phyloP scores from a whole-genome alignment of 371 early-diverging fungal genomes.

The Mortierella sp. region DNA sequence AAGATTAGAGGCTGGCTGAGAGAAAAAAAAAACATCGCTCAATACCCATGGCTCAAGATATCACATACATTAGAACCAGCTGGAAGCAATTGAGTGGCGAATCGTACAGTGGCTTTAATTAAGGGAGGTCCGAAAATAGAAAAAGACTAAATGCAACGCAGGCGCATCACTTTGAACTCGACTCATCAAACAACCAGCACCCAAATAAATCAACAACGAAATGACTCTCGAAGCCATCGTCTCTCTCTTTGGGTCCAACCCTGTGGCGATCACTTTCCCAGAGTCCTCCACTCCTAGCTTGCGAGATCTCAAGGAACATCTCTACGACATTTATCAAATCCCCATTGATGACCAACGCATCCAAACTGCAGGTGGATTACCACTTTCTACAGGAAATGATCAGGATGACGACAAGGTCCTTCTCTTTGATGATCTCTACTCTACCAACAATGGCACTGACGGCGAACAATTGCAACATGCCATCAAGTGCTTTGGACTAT shows the following conservation, averaged over 20 bases:
- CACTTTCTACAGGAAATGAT: conserved; percentile 33
- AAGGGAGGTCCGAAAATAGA: no score
- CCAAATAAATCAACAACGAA: no score
- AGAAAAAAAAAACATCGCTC: no score
- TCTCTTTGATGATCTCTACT: conserved; percentile 16
- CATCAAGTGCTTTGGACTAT: conserved; percentile 52
- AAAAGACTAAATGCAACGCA: no score
- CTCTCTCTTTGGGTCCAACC: conserved; percentile 47
- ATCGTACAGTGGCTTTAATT: no score
- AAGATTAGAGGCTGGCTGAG: no score
- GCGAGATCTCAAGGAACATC: conserved; percentile 56
- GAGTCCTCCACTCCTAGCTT: conserved; percentile 25
- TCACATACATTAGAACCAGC: no score
- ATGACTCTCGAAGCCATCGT: conserved; percentile 46
- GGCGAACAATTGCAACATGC: background rate
- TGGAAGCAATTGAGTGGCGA: no score
- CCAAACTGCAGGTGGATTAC: conserved; percentile 58
- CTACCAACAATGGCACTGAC: no score
- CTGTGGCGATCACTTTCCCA: conserved; percentile 45
- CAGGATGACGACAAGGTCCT: conserved; percentile 45
- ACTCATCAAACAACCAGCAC: no score
- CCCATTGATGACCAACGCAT: conserved; percentile 64
- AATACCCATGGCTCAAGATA: no score
- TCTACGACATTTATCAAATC: conserved; percentile 57
- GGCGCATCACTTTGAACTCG: no score